Evolutionary conservation across 2,329 filamentous ascomycete species (phyloP).

Genomic region (Akanthomyces dipterigenus): DNA sequence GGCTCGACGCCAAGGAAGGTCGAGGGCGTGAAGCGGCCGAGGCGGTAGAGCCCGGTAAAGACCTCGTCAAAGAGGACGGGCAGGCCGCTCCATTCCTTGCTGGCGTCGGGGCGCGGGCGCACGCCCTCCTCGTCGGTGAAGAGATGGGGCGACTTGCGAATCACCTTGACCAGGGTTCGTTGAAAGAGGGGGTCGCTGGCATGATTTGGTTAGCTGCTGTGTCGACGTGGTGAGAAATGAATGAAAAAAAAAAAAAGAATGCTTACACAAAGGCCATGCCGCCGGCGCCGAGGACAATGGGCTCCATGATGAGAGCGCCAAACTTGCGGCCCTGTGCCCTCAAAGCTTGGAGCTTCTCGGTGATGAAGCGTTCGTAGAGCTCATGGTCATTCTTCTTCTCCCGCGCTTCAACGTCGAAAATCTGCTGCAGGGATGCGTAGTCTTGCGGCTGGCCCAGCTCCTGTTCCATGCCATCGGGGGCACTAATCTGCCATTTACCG

Average conservation of each 20-base stretch:
- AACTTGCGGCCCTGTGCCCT: slow-evolving; percentile 56
- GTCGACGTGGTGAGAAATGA: not conserved
- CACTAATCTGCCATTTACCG: slow-evolving; percentile 59
- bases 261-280: slow-evolving; percentile 75
- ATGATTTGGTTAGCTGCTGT: slow-evolving; percentile 11
- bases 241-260: slow-evolving; percentile 20
- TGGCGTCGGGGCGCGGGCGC: slow-evolving; percentile 12
- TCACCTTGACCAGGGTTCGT: slow-evolving; percentile 57
- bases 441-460: slow-evolving; percentile 37
- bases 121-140: slow-evolving; percentile 33
- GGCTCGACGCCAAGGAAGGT: slow-evolving; percentile 62
- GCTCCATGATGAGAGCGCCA: slow-evolving; percentile 74
- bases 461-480: slow-evolving; percentile 42
- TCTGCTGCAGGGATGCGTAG: slow-evolving; percentile 42
- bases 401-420: slow-evolving; percentile 54
- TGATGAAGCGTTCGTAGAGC: slow-evolving; percentile 57
- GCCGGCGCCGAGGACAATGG: slow-evolving; percentile 71
- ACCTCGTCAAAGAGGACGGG: slow-evolving; percentile 82
- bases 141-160: slow-evolving; percentile 52
- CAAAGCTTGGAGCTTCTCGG: slow-evolving; percentile 44
- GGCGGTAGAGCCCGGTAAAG: slow-evolving; percentile 77
- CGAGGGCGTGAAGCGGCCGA: slow-evolving; percentile 64
- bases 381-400: slow-evolving; percentile 35
- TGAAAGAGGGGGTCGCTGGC: slow-evolving; percentile 77
- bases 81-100: slow-evolving; percentile 59